Percentiles rank a stretch among this genome's conserved stretches.
These are phyloP conservation scores for Phialemonium atrogriseum DNA, from an alignment of 2,329 filamentous ascomycete species.

Conservation along the genomic window DNA sequence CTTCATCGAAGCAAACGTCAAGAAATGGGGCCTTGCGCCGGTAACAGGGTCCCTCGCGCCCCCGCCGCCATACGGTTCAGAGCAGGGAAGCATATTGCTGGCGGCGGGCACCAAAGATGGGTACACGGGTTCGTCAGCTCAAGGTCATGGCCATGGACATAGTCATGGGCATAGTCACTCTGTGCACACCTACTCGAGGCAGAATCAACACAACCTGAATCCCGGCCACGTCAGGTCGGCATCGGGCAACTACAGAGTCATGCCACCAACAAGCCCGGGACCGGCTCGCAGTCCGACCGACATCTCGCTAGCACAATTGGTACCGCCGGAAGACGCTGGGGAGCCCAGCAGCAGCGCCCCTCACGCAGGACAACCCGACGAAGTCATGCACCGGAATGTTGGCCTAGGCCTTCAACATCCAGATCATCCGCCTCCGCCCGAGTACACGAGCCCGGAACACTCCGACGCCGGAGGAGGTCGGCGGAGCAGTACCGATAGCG, in stretches of 20 bases:
- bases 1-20: conserved; percentile 98
- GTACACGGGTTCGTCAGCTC: conserved; percentile 26
- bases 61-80: conserved; percentile 91
- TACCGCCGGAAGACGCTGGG: conserved; percentile 62
- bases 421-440: conserved; percentile 59
- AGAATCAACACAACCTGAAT: conserved; percentile 35
- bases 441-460: conserved; percentile 59
- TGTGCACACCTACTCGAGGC: conserved; percentile 29
- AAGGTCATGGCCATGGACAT: conserved; percentile 31
- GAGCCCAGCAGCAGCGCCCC: conserved; percentile 56
- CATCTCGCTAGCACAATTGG: conserved; percentile 84
- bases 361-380: conserved; percentile 22
- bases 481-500: conserved; percentile 49
- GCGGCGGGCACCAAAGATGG: conserved; percentile 69
- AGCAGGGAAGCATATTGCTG: conserved; percentile 91
- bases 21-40: conserved; percentile 97
- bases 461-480: conserved; percentile 48
- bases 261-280: conserved; percentile 75
- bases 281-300: conserved; percentile 88
- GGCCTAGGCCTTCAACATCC: conserved; percentile 45
- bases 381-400: conserved; percentile 19
- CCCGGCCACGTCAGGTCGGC: conserved; percentile 64
- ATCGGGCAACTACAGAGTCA: conserved; percentile 70
- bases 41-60: conserved; percentile 93
- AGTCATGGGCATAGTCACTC: conserved; percentile 40